Base-by-base conservation (phyloP, 2,329 filamentous ascomycete genomes). In the Paecilomyces formosus region DNA sequence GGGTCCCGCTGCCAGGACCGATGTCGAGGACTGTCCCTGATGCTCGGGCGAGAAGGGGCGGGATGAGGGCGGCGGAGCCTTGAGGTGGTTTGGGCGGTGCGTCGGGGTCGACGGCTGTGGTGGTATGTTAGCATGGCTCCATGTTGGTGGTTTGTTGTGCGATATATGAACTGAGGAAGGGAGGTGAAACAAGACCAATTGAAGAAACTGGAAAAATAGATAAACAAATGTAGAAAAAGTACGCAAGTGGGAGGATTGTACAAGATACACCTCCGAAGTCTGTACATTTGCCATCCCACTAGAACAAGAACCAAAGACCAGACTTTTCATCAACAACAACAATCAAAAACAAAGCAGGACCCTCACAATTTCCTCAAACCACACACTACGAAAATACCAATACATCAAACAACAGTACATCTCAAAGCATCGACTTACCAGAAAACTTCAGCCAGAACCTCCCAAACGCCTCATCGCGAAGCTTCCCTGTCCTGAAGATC, bases 1-100 rank as follows among this genome's bases (percentile, higher is more conserved):
- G 77, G 13, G 78, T 74, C 31, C 83, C 82, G 30, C 74, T 79
- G 3, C 82, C 82, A 0, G 82, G 82, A 5, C 79, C 79, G 30
- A 81, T 71, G 61, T 81, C 79, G 3, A 82, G 71, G 18, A 81
- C 76, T 3, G 72, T 62, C 2, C 79, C 79, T 1, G 65, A 64
- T 1, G 77, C 74, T 24, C 70, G 67, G 21, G 72, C 65, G 21
- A 80, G 68, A 6, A 80, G 66, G 0, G 72, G 67, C 0, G 77
- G 74, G 56, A 79, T 72, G 15, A 79, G 68, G 12, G 71, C 69
- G 6, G 70, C 65, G 12, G 75, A 76, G 50, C 67, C 66, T 53
- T 58, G 53, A 26, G 71, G 61, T 55, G 39, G 54, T 12, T 49
- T 22, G 13, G 55, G 24, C 15, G 21, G 31, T 50, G 39, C 30